phyloP scores from a whole-genome alignment of 164 flowering plant species.

The Chloranthus sessilifolius region DNA sequence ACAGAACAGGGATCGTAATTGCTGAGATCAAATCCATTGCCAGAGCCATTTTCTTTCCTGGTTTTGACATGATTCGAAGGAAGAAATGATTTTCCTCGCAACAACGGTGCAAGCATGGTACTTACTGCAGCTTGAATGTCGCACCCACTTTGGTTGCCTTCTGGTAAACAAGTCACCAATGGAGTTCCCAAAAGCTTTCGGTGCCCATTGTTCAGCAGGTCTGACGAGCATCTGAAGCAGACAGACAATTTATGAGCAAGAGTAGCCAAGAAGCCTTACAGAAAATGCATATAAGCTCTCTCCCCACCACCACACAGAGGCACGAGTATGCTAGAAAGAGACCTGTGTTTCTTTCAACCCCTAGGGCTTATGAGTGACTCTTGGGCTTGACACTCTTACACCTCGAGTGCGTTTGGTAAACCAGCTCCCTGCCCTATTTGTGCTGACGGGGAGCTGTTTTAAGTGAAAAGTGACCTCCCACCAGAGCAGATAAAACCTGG shows the following conservation, averaged over 20 bases:
- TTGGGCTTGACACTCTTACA: too few relatives aligned
- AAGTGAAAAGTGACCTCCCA: too few relatives aligned
- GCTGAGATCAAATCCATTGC: constrained; percentile 15
- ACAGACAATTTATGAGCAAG: background rate
- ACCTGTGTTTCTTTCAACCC: too few relatives aligned
- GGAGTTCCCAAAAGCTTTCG: constrained; percentile 66
- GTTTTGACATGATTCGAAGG: constrained; percentile 23
- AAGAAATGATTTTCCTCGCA: constrained; percentile 30
- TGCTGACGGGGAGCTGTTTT: too few relatives aligned
- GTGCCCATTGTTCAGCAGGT: constrained; percentile 32
- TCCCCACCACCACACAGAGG: too few relatives aligned
- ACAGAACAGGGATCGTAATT: constrained; percentile 23
- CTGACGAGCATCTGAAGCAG: constrained; percentile 33
- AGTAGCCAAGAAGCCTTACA: background rate
- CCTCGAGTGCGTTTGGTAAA: too few relatives aligned
- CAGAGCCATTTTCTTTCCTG: constrained; percentile 43
- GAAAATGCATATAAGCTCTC: too few relatives aligned
- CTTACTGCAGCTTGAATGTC: constrained; percentile 51
- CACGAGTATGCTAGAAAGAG: too few relatives aligned
- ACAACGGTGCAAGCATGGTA: constrained; percentile 60
- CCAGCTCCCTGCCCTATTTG: too few relatives aligned
- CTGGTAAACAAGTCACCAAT: constrained; percentile 58
- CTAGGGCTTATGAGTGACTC: too few relatives aligned
- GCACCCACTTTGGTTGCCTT: constrained; percentile 39
- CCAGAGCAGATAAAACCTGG: too few relatives aligned